Conservation (phyloP, 805 yeast species). For the Candida pseudoglaebosa region DNA sequence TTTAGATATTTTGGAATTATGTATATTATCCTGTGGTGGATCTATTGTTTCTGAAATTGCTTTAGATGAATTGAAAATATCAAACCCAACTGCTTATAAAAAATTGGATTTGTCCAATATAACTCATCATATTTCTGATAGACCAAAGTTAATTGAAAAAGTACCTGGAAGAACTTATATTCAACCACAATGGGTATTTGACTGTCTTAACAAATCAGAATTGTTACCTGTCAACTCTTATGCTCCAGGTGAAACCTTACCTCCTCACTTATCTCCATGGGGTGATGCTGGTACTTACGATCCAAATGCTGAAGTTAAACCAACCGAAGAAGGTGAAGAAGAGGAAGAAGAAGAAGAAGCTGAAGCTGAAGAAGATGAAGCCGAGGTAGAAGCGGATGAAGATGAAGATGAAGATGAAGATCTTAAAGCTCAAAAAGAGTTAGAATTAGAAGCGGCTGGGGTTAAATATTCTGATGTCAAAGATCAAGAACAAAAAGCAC, state of each 20-base stretch:
- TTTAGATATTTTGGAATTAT: slow-evolving; percentile 82
- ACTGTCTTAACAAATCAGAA: slow-evolving; percentile 73
- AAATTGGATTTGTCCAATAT: slow-evolving; percentile 61
- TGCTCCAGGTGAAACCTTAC: slow-evolving; percentile 91
- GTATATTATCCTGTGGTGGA: slow-evolving; percentile 85
- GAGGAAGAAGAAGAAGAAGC: slow-evolving; percentile 40
- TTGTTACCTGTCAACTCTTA: slow-evolving; percentile 75
- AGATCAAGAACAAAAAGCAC: slow-evolving; percentile 20
- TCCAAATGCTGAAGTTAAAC: slow-evolving; percentile 57
- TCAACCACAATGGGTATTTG: slow-evolving; percentile 98
- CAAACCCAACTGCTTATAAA: slow-evolving; percentile 39
- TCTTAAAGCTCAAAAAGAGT: slow-evolving; percentile 79
- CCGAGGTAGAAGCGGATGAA: slow-evolving; percentile 37
- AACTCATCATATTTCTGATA: slow-evolving; percentile 92
- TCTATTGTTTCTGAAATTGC: slow-evolving; percentile 80
- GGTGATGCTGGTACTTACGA: slow-evolving; percentile 91
- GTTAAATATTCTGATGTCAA: slow-evolving; percentile 62
- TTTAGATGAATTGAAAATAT: slow-evolving; percentile 64
- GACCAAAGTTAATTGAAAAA: slow-evolving; percentile 74
- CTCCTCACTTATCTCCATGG: slow-evolving; percentile 99
- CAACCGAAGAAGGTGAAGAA: slow-evolving; percentile 30
- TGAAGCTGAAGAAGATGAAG: slow-evolving; percentile 49
- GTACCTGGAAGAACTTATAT: slow-evolving; percentile 90
- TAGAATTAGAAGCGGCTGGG: slow-evolving; percentile 78
- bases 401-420: slow-evolving; percentile 50